phyloP scores from a whole-genome alignment of 495 filamentous ascomycete genomes.

The Podospora sp. region DNA sequence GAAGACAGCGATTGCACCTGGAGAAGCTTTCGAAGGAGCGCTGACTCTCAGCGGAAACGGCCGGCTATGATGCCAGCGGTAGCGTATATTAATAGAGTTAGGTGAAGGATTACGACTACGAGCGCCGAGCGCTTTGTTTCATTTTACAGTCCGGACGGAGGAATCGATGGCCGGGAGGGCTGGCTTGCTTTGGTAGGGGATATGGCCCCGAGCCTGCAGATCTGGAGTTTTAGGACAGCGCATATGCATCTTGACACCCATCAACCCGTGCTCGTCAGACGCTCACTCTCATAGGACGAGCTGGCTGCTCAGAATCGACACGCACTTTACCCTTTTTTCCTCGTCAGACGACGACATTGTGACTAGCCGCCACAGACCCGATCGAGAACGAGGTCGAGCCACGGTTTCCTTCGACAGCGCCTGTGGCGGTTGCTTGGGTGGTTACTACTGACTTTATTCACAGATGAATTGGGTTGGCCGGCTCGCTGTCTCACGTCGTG shows the following conservation, averaged over 20 bases:
- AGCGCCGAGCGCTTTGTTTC: neutral
- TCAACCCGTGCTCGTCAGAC: constrained; percentile 9
- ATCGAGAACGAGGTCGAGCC: neutral
- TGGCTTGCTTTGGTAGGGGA: neutral
- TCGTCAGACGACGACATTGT: constrained; percentile 13
- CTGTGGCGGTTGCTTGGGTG: neutral
- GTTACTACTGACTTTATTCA: constrained; percentile 13
- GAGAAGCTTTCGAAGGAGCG: constrained; percentile 26
- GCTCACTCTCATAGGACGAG: constrained; percentile 23
- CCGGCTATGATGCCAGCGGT: neutral
- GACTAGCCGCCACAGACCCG: constrained; percentile 16
- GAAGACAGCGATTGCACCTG: constrained; percentile 59
- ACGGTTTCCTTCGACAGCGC: neutral
- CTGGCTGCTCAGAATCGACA: constrained; percentile 22
- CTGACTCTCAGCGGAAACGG: neutral
- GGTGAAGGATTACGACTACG: neutral
- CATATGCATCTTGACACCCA: constrained; percentile 13
- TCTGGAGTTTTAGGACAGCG: neutral
- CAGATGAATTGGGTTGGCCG: neutral
- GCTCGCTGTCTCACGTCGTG: neutral
- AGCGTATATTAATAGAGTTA: neutral
- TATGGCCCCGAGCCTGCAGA: neutral
- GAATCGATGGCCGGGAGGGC: constrained; percentile 1
- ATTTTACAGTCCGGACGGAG: neutral
- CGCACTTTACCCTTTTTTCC: constrained; percentile 16